Evolutionary conservation across 83 land plant genomes (phyloP), one percentile per base, ranked within the genome.

Genomic region (Diphasiastrum complanatum): DNA sequence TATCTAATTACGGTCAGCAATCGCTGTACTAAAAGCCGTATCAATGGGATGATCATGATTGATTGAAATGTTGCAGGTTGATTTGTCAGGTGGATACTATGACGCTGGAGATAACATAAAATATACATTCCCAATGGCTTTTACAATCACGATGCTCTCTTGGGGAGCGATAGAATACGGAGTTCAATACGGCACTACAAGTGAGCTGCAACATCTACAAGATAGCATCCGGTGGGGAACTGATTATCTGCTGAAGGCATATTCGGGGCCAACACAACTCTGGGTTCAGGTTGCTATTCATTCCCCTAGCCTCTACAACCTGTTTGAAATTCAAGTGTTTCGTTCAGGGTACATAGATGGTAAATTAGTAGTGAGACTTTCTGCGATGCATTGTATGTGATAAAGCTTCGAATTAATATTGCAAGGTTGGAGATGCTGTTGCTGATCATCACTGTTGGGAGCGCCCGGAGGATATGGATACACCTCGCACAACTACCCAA

Each of bases 361-460:
- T n/a, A n/a, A n/a, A n/a, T n/a, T n/a, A n/a, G n/a, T n/a, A n/a
- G n/a, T n/a, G n/a, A n/a, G n/a, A n/a, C n/a, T n/a, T n/a, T n/a
- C n/a, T n/a, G n/a, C n/a, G n/a, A n/a, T n/a, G n/a, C n/a, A n/a
- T n/a, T n/a, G n/a, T n/a, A n/a, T n/a, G n/a, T n/a, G n/a, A n/a
- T n/a, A n/a, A n/a, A n/a, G n/a, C n/a, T n/a, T n/a, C n/a, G n/a
- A n/a, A n/a, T n/a, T n/a, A n/a, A n/a, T 8, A 8, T 16, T 40
- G 8, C 20, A 26, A 66, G 69, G 69, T 66, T 31, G 69, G 69
- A 3, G 68, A 66, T 66, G 49, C 65, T 19, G 4, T 33, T 14
- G 38, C 37, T 22, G 69, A 66, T 30, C 69, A 66, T 28, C 33
- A 56, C 26, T 66, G 69, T 20, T 66, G 69, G 69, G 49, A 66